Conservation (phyloP, 352 stramenopile species). For the Globisporangium cylindrosporum region DNA sequence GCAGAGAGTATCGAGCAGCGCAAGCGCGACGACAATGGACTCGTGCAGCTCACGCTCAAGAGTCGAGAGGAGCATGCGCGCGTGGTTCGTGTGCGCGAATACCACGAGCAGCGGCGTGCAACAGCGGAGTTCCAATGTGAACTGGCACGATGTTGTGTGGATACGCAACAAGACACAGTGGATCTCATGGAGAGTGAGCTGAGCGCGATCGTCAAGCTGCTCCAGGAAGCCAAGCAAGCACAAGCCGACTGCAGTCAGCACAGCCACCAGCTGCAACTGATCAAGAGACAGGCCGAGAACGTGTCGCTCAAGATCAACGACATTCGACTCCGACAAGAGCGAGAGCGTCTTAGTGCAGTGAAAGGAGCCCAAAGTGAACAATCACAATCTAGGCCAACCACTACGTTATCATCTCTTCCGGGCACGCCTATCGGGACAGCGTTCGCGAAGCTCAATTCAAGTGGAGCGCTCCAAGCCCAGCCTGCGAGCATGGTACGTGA, state of each 20-base stretch:
- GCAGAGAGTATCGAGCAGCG: slow-evolving; percentile 17
- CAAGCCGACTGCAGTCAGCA: slow-evolving; percentile 32
- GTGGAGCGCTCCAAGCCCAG: not conserved
- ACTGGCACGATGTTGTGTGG: slow-evolving; percentile 32
- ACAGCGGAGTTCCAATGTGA: slow-evolving; percentile 27
- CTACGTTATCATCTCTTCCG: slow-evolving; percentile 12
- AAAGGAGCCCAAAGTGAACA: not conserved
- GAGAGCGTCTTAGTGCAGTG: slow-evolving; percentile 4
- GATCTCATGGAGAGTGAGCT: slow-evolving; percentile 37
- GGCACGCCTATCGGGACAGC: not conserved
- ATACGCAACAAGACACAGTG: slow-evolving; percentile 37
- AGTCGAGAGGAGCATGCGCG: slow-evolving; percentile 24
- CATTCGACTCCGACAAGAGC: slow-evolving; percentile 15
- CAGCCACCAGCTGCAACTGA: slow-evolving; percentile 28
- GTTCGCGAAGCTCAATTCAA: not conserved
- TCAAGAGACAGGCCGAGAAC: slow-evolving; percentile 60
- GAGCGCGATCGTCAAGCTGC: slow-evolving; percentile 22
- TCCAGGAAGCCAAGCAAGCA: slow-evolving; percentile 34
- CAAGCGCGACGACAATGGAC: slow-evolving; percentile 12
- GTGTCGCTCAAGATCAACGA: slow-evolving; percentile 46
- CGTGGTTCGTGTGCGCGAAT: slow-evolving; percentile 18
- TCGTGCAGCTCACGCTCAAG: slow-evolving; percentile 21
- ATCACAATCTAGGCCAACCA: slow-evolving; percentile 7
- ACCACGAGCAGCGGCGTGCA: slow-evolving; percentile 22
- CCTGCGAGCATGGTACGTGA: no score